phyloP scores from a whole-genome alignment of 1,284 basidiomycete species.

The Moesziomyces antarcticus region DNA sequence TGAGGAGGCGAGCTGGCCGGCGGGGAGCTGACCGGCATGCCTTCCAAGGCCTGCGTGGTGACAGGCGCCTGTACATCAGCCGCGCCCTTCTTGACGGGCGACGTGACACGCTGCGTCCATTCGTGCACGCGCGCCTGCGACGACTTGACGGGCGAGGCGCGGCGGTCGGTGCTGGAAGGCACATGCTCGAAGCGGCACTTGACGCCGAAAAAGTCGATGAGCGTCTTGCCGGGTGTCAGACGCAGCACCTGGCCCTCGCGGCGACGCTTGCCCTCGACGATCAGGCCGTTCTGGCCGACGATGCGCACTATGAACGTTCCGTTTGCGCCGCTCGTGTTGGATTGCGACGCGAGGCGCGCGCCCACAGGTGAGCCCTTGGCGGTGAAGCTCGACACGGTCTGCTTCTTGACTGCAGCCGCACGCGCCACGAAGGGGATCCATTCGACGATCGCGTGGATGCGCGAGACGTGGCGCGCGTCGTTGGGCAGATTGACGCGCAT shows the following conservation, averaged over 20 bases:
- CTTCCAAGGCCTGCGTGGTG: neutral
- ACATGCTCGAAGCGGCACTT: constrained; percentile 42
- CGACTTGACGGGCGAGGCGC: constrained; percentile 27
- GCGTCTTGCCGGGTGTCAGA: constrained; percentile 45
- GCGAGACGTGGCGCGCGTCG: constrained; percentile 60
- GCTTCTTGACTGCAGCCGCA: constrained; percentile 12
- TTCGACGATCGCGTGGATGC: constrained; percentile 64
- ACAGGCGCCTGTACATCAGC: neutral
- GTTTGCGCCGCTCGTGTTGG: constrained; percentile 9
- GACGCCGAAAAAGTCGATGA: constrained; percentile 63
- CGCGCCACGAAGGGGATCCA: constrained; percentile 60
- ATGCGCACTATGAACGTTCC: constrained; percentile 62
- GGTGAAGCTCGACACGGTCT: constrained; percentile 21
- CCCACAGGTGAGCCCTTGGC: constrained; percentile 29
- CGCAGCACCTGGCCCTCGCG: constrained; percentile 61
- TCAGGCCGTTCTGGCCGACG: constrained; percentile 65
- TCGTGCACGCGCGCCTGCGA: constrained; percentile 16
- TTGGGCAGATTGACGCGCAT: constrained; percentile 56
- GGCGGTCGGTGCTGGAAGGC: constrained; percentile 21
- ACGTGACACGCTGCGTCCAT: constrained; percentile 31
- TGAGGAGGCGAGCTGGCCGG: constrained; percentile 37
- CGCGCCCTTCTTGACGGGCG: constrained; percentile 34
- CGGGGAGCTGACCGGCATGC: constrained; percentile 23
- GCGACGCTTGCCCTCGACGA: constrained; percentile 60
- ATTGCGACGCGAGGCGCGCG: constrained; percentile 10